Evolutionary conservation across 306 rosid genomes (phyloP).

Genomic region (Fagus crenata): DNA sequence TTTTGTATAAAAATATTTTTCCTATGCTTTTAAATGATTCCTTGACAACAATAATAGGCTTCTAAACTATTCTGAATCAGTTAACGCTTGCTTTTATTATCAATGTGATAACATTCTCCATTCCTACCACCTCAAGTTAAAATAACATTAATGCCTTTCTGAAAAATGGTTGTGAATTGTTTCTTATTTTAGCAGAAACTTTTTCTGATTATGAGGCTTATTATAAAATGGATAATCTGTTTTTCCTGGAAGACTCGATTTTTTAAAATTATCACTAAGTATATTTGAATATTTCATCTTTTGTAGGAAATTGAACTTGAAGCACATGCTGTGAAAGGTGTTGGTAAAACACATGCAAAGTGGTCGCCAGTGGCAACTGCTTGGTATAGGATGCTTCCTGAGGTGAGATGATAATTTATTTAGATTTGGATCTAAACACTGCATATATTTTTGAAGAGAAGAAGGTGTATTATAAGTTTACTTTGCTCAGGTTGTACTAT

Average conservation of each 20-base stretch:
- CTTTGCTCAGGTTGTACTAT: conserved; percentile 54
- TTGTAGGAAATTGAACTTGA: conserved; percentile 91
- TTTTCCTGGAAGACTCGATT: background rate
- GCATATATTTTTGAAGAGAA: conserved; percentile 7
- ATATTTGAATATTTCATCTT: conserved; percentile 16
- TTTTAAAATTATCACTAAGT: background rate
- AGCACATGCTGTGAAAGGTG: conserved; percentile 95
- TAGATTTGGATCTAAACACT: conserved; percentile 5
- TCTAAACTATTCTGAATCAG: background rate
- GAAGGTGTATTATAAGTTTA: background rate
- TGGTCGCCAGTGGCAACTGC: conserved; percentile 98
- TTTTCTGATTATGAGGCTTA: background rate
- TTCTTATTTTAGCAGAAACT: background rate
- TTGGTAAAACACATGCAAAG: conserved; percentile 92
- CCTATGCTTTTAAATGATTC: background rate
- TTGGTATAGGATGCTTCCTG: conserved; percentile 99
- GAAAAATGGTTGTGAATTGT: background rate
- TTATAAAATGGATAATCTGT: background rate
- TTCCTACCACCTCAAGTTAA: background rate
- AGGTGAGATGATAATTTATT: conserved; percentile 48
- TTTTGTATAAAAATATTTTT: too few relatives aligned
- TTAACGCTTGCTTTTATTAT: background rate
- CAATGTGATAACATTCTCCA: background rate
- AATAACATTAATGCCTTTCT: background rate
- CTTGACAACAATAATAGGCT: background rate